A percentile compares a stretch with the other conserved stretches of the same genome.
Evolutionary conservation across 208 protist species (phyloP).

Genomic region (Acanthamoeba lenticulata): DNA sequence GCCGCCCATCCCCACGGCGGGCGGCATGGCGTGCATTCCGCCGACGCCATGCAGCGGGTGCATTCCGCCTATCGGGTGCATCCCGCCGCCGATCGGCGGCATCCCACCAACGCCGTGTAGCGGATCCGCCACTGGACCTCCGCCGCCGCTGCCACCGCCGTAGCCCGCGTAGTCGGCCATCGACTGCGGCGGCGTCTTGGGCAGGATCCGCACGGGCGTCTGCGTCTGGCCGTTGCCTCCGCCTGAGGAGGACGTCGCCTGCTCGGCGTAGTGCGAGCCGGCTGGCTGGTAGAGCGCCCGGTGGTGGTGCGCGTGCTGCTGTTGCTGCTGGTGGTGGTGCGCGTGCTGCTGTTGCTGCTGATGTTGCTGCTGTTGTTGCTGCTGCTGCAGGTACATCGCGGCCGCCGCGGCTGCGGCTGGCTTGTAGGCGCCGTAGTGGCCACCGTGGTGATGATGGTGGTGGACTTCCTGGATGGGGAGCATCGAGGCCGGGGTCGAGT

Average conservation of each 20-base stretch:
- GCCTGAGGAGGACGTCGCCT: not conserved
- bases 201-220: not conserved
- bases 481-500: not conserved
- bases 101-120: not conserved
- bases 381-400: not conserved
- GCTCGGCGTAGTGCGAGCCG: not conserved
- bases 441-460: too few relatives aligned
- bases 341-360: too few relatives aligned
- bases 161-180: not conserved
- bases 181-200: not conserved
- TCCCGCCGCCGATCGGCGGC: not conserved
- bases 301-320: too few relatives aligned
- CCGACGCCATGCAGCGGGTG: not conserved
- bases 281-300: not conserved
- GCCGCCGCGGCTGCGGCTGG: not conserved
- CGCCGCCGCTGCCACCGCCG: not conserved
- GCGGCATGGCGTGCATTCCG: too few relatives aligned
- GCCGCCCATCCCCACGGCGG: too few relatives aligned
- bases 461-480: not conserved
- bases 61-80: not conserved
- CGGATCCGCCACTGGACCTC: too few relatives aligned
- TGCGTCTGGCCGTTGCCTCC: not conserved
- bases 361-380: too few relatives aligned
- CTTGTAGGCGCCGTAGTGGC: too few relatives aligned
- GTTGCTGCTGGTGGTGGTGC: too few relatives aligned